phyloP scores from a whole-genome alignment of 192 early-diverging fungal genomes.

The Linnemannia elongata region DNA sequence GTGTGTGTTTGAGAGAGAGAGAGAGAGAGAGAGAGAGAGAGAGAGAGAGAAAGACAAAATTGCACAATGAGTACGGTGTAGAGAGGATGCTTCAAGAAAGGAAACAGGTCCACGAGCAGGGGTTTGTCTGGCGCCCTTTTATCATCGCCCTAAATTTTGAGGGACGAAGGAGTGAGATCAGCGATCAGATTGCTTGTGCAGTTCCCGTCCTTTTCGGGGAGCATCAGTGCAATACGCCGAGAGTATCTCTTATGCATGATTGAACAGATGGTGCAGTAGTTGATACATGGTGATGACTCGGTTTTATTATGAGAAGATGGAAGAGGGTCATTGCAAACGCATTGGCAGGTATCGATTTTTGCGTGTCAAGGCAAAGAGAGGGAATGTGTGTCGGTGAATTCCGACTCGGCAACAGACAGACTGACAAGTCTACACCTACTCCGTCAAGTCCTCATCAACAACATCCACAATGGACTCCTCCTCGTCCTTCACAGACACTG shows the following conservation, averaged over 20 bases:
- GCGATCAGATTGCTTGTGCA: neutral
- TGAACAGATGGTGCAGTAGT: too few species aligned
- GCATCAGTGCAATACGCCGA: too few species aligned
- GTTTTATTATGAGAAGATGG: neutral
- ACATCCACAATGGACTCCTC: constrained; percentile 28
- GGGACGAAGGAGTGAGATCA: neutral
- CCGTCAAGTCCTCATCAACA: constrained; percentile 26
- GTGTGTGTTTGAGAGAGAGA: neutral
- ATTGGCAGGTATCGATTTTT: constrained; percentile 2
- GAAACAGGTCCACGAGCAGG: neutral
- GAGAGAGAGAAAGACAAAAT: neutral
- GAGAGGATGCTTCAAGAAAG: neutral
- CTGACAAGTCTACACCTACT: neutral
- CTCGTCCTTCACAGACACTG: constrained; percentile 42
- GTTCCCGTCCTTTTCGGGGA: too few species aligned
- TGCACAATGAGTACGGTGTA: neutral
- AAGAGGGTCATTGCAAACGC: neutral
- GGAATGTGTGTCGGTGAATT: neutral
- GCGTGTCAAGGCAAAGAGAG: neutral
- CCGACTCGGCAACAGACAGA: neutral
- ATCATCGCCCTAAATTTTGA: neutral
- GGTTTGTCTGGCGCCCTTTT: neutral
- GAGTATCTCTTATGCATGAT: too few species aligned
- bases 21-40: neutral
- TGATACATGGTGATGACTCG: neutral